Base-by-base conservation (phyloP, 2,329 filamentous ascomycete genomes). In the Verticillium klebahnii region DNA sequence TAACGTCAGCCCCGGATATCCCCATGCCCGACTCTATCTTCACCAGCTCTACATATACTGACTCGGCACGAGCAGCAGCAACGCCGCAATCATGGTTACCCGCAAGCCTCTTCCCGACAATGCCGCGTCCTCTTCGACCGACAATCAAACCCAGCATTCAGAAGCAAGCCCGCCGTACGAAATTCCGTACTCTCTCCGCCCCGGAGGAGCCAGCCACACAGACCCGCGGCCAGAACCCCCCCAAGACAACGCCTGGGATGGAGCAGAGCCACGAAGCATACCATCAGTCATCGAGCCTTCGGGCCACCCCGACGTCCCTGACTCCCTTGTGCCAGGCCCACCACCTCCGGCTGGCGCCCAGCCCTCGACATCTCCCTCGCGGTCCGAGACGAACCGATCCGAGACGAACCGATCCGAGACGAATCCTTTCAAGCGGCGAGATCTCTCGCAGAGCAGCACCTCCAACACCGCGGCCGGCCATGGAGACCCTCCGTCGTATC, bases 361-460 rank as follows among this genome's bases (percentile, higher is more conserved):
- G 45, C 32, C 25, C 58, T 59, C 45, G 19, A 14, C 40, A 54
- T 25, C 57, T 6, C 40, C 39, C 57, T n/a, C 29, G 25, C 31
- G 65, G 59, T 62, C 71, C 29, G 67, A 65, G 57, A 29, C 45
- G 40, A 59, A 45, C 23, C n/a, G 32, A 23, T 58, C 70, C 31
- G 77, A 81, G 61, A 84, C 82, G 23, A 86, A 86, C n/a, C n/a
- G 32, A 23, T 58, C 70, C 31, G 77, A 81, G 61, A 84, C 82
- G 23, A 86, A 86, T 60, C 83, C 83, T 0, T 86, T 86, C 69
- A 67, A 77, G 25, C 82, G 81, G 63, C 79, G 81, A 61, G 82
- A 82, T 65, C 73, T 73, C 4, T 62, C 76, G 4, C 66, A 67
- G 52, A 60, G 60, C 57, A 23, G 54, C 29, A 29, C 29, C 45